Evolutionary conservation across 495 filamentous ascomycete genomes (phyloP).

Genomic region (Filosporella fistucella): DNA sequence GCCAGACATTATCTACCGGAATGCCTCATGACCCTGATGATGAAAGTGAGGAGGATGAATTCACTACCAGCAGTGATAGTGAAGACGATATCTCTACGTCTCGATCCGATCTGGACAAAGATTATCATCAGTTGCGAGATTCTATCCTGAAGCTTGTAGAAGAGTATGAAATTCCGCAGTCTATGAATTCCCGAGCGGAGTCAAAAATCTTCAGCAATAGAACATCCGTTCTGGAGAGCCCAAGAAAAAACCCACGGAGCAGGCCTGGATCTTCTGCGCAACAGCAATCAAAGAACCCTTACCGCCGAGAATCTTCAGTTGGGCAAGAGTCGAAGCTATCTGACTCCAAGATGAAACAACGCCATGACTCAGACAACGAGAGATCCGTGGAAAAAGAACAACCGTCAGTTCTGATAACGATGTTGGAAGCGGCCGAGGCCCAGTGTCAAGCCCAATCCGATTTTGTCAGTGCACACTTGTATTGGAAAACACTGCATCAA

Average conservation of each 20-base stretch:
- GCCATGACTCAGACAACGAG: conserved; percentile 17
- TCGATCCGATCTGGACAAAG: conserved; percentile 67
- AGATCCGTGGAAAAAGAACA: conserved; percentile 24
- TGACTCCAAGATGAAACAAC: conserved; percentile 18
- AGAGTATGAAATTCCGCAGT: conserved; percentile 70
- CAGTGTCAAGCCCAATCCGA: conserved; percentile 66
- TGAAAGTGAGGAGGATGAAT: conserved; percentile 58
- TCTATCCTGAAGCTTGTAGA: conserved; percentile 77
- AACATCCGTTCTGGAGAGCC: conserved; percentile 27
- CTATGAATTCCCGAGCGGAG: conserved; percentile 45
- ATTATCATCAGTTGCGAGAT: conserved; percentile 78
- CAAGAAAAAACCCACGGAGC: conserved; percentile 20
- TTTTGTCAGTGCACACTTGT: conserved; percentile 65
- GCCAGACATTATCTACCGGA: conserved; percentile 60
- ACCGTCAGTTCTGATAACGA: conserved; percentile 50
- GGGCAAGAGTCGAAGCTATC: conserved; percentile 24
- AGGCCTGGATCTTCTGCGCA: conserved; percentile 16
- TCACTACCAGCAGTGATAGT: conserved; percentile 56
- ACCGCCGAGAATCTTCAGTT: conserved; percentile 35
- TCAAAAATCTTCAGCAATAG: conserved; percentile 61
- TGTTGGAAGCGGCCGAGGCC: conserved; percentile 63
- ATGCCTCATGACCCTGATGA: conserved; percentile 70
- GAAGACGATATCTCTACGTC: conserved; percentile 63
- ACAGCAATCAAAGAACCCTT: conserved; percentile 46
- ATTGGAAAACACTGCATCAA: conserved; percentile 63